Base-by-base conservation (phyloP, 2,329 filamentous ascomycete species). In the Colletotrichum cereale region DNA sequence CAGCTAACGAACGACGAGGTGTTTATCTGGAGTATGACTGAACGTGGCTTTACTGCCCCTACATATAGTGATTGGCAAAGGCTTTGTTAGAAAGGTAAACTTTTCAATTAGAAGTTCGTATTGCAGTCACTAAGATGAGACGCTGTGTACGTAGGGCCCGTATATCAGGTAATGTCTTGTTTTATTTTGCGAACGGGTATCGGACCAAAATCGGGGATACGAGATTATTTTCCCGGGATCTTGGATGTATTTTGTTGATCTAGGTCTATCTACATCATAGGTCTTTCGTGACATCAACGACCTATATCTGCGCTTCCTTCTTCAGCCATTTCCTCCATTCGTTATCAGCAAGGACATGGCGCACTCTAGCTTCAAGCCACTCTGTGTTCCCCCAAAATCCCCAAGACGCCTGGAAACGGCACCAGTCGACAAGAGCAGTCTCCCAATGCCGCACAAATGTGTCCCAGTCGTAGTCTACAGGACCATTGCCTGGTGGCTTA, bases 351-450 rank as follows among this genome's bases (percentile, higher is more conserved):
- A 88, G 55, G 55, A 89, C 88, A 2, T 77, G 82, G 50, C 87
- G 80, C 0, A 87, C 87, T 61, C 88, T 82, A 0, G 86, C 86
- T 75, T 89, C 85, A 0, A 90, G 82, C 88, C 88, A 90, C 48
- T 85, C 82, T 0, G 86, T 88, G 47, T 90, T 89, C 0, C 88
- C 88, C 88, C 88, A 90, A 71, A 89, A 89, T 0, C 88, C 88
- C 88, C 88, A 90, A 0, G 86, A 88, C 0, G 87, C 87, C 77
- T 89, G 87, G 64, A 90, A 90, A 7, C 88, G 78, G 71, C 90
- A 84, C 91, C 91, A 93, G 75, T 93, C 91, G 0, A 92, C 89
- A 4, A 92, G 78, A 0, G 91, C 90, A 4, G 86, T 86, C 77
- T 93, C 89, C 90, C 90, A 92, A 74, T 93, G 90, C 26, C 85